Evolutionary conservation across 306 rosid genomes (phyloP).

Genomic region (Lathyrus sativus): DNA sequence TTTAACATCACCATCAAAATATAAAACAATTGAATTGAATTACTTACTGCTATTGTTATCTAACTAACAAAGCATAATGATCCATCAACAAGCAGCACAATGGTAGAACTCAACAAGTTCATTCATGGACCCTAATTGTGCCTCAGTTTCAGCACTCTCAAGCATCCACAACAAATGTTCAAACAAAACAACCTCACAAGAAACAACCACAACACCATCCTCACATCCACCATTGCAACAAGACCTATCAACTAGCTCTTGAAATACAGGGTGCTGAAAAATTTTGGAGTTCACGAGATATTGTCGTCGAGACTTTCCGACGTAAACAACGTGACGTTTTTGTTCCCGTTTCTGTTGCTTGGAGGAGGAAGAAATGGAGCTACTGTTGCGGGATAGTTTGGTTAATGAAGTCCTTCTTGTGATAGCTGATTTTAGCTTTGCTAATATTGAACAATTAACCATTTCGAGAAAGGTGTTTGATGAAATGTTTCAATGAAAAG

Average conservation of each 20-base stretch:
- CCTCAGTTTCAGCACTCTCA: conserved; percentile 60
- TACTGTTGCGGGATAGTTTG: conserved; percentile 58
- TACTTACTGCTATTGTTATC: no score
- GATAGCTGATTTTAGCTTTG: conserved; percentile 81
- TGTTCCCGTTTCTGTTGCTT: neutral
- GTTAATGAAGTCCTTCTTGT: conserved; percentile 75
- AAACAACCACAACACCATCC: conserved; percentile 47
- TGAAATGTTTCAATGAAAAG: conserved; percentile 1
- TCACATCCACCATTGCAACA: no score
- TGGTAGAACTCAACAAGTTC: conserved; percentile 76
- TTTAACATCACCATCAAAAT: no score
- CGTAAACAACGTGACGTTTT: conserved; percentile 60
- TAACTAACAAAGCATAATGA: no score
- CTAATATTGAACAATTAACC: conserved; percentile 57
- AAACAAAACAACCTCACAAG: conserved; percentile 40
- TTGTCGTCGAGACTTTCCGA: conserved; percentile 73
- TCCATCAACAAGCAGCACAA: conserved; percentile 13
- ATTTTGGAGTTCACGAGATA: conserved; percentile 71
- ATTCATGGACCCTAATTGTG: conserved; percentile 76
- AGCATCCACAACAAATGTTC: conserved; percentile 97
- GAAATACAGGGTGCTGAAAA: conserved; percentile 73
- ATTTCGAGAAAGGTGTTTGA: conserved; percentile 33
- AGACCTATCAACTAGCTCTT: conserved; percentile 72
- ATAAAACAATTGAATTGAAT: no score
- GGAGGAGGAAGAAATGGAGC: conserved; percentile 38